Conservation (phyloP, 108 stramenopile genomes). For the Skeletonema grethae region DNA sequence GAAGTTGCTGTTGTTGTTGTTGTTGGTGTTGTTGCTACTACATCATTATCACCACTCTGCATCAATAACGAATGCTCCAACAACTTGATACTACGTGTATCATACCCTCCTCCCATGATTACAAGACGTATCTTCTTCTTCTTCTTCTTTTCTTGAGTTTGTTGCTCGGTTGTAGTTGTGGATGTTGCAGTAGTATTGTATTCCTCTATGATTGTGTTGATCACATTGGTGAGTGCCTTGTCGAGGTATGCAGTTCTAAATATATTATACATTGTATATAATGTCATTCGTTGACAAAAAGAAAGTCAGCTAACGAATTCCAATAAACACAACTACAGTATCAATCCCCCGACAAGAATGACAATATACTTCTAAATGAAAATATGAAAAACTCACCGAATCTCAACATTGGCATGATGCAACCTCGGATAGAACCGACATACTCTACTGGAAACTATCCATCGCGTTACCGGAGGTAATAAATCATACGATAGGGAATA, state of each 20-base stretch:
- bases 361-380: too few species aligned
- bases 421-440: slow-evolving; percentile 60
- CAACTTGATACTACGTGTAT: slow-evolving; percentile 62
- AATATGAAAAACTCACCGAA: slow-evolving; percentile 25
- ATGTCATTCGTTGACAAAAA: background rate
- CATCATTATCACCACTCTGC: slow-evolving; percentile 16
- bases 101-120: slow-evolving; percentile 78
- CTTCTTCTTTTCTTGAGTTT: background rate
- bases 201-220: slow-evolving; percentile 10
- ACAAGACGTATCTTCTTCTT: slow-evolving; percentile 56
- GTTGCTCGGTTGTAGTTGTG: background rate
- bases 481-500: slow-evolving; percentile 64
- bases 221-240: slow-evolving; percentile 44
- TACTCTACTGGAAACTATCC: slow-evolving; percentile 41
- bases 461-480: slow-evolving; percentile 59
- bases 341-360: too few species aligned
- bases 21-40: background rate
- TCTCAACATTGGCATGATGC: slow-evolving; percentile 78
- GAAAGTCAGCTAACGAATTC: background rate
- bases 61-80: slow-evolving; percentile 37
- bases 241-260: slow-evolving; percentile 72
- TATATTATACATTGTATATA: too few species aligned
- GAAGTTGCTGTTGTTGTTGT: background rate
- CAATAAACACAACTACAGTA: background rate
- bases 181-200: background rate